Conservation (phyloP, 73 alveolate species). For the Paramecium bursaria region DNA sequence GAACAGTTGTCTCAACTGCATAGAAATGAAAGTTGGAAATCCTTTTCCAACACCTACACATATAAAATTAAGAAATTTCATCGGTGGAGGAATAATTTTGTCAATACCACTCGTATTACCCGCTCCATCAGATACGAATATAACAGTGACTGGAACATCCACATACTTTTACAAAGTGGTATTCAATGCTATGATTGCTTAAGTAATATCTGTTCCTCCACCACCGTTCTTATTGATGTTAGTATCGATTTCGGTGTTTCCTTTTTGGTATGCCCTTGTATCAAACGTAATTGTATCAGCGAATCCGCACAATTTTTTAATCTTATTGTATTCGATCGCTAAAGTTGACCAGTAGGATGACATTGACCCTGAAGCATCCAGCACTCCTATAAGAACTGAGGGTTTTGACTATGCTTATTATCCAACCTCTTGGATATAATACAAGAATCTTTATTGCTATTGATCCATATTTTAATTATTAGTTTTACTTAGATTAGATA, state of each 20-base stretch:
- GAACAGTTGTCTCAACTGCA: conserved; percentile 62
- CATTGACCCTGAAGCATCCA: conserved; percentile 73
- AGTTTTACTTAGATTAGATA: too few species aligned
- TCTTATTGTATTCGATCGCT: conserved; percentile 63
- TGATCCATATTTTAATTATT: too few species aligned
- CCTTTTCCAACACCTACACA: conserved; percentile 64
- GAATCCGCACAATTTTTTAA: conserved; percentile 57
- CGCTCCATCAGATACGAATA: conserved; percentile 63
- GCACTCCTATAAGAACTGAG: conserved; percentile 63
- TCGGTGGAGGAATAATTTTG: background rate
- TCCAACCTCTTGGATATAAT: too few species aligned
- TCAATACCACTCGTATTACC: background rate
- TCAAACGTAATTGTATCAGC: conserved; percentile 32
- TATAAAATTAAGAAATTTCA: conserved; percentile 53
- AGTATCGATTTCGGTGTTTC: background rate
- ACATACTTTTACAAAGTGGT: too few species aligned
- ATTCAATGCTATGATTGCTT: conserved; percentile 57
- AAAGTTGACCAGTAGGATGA: conserved; percentile 56
- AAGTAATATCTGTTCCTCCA: conserved; percentile 59
- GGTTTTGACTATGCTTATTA: too few species aligned
- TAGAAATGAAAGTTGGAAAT: conserved; percentile 65
- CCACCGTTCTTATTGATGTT: conserved; percentile 62
- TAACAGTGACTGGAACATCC: conserved; percentile 19
- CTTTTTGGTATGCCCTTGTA: conserved; percentile 23
- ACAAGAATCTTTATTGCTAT: too few species aligned